Base-by-base conservation (phyloP, 352 stramenopile genomes). In the Pythium vanterpoolii region DNA sequence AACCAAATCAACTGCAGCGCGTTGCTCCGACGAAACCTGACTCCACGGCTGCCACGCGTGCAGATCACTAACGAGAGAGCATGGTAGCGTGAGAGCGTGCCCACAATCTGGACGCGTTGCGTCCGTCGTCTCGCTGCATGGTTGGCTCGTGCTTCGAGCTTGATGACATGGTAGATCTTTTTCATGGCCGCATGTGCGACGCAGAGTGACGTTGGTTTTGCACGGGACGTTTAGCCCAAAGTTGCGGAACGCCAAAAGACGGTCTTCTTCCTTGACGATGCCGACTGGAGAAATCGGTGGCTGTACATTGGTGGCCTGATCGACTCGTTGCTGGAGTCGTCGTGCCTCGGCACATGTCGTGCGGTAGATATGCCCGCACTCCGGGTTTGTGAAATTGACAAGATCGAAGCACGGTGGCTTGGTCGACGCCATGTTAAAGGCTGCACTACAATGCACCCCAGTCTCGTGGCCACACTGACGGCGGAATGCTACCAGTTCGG, bases 361-460 rank as follows among this genome's bases (percentile, higher is more conserved):
- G 3, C 64, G 58, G 36, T 72, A 77, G 24, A 74, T 52, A 56
- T 94, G 86, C 0, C 86, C 84, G 56, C 86, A 96, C 49, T 89
- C 74, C 0, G 81, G 83, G 53, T 93, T 87, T 5, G 57, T 16
- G 34, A 89, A 67, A 6, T 73, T 56, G 8, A 90, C 72, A 0
- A 45, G 28, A 34, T 89, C 71, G 8, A 54, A 31, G 38, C 86
- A 94, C 7, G 73, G 70, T 5, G 76, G 71, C 6, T 77, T 57
- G 13, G 40, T 68, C 13, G 69, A 54, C 1, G 76, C 71, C 42
- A 93, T 72, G 26, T 89, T 81, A 48, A 96, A 94, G 2, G 86
- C 84, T 49, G 73, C 64, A 45, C 86, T 79, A 30, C 86, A 96
- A 39, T 73, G 69, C 18, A 85, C 56, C 10, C 46, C 67, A 34